Evolutionary conservation across 257 asterid genomes (phyloP), one percentile per base, ranked within the genome.

Genomic region (Oldenlandia corymbosa): DNA sequence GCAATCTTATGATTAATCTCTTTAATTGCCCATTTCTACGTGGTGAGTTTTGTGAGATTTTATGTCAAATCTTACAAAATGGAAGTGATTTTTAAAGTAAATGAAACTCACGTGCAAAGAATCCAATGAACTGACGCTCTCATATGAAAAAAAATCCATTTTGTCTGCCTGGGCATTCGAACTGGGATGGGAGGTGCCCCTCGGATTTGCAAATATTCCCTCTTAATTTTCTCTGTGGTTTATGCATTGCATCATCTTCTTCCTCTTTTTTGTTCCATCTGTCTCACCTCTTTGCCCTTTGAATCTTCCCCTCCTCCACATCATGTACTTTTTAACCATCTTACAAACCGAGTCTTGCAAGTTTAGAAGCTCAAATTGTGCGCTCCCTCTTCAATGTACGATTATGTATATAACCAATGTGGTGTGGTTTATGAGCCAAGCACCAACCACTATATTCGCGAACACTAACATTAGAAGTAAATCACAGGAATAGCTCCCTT

Each of bases 71-170:
- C n/a, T n/a, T n/a, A n/a, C n/a, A n/a, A n/a, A n/a, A n/a, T n/a
- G n/a, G n/a, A n/a, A n/a, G n/a, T n/a, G n/a, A n/a, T n/a, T n/a
- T n/a, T n/a, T n/a, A 4, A 34, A 34, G 39, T 34, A 9, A 34
- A 59, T 77, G 80, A 76, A 80, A 0, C 58, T 79, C 83, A 80
- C 89, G 76, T 81, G 89, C 81, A 77, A 71, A 71, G 85, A 71
- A 85, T 80, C 88, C 88, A 71, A 82, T 76, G 85, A 64, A 43
- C 77, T 58, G 80, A 70, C 71, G 60, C 56, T 57, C 73, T 54
- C 73, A 63, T 62, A 64, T n/a, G n/a, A n/a, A n/a, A 73, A 66
- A 69, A 54, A 67, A 72, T 58, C 75, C 73, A 64, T 64, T 69
- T 80, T 73, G 78, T 75, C 76, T 56, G 64, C 34, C 28, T 20